Conservation (phyloP, 345 rosid species). For the Populus nigra region DNA sequence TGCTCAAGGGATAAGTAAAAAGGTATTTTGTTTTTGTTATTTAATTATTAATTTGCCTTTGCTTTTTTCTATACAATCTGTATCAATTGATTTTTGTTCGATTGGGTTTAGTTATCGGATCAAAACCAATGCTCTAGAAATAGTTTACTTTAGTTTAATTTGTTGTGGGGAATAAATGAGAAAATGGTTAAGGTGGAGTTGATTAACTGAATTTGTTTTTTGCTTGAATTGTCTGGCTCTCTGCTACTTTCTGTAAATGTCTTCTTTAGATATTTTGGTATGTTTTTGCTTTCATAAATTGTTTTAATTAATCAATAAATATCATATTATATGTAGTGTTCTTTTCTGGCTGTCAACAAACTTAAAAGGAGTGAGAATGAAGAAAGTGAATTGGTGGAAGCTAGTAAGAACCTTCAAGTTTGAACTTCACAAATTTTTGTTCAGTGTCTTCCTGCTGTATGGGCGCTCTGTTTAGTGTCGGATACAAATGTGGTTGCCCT, state of each 20-base stretch:
- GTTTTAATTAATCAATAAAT: too few relatives aligned
- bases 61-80: background rate
- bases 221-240: background rate
- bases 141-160: background rate
- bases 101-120: background rate
- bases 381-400: too few relatives aligned
- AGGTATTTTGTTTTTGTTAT: conserved; percentile 26
- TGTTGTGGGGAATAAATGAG: background rate
- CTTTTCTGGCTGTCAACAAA: too few relatives aligned
- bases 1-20: conserved; percentile 39
- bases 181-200: background rate
- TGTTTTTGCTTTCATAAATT: background rate
- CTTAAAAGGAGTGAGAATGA: too few relatives aligned
- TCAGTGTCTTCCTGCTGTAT: too few relatives aligned
- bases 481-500: too few relatives aligned
- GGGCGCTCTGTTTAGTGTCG: too few relatives aligned
- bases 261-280: background rate
- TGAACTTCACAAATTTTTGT: too few relatives aligned
- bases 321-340: too few relatives aligned
- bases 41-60: background rate
- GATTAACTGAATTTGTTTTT: background rate
- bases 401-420: too few relatives aligned
- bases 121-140: too few relatives aligned
- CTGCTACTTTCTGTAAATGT: background rate
- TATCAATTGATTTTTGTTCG: background rate